Evolutionary conservation across 73 alveolate genomes (phyloP).

Genomic region (Paramecium primaurelia): DNA sequence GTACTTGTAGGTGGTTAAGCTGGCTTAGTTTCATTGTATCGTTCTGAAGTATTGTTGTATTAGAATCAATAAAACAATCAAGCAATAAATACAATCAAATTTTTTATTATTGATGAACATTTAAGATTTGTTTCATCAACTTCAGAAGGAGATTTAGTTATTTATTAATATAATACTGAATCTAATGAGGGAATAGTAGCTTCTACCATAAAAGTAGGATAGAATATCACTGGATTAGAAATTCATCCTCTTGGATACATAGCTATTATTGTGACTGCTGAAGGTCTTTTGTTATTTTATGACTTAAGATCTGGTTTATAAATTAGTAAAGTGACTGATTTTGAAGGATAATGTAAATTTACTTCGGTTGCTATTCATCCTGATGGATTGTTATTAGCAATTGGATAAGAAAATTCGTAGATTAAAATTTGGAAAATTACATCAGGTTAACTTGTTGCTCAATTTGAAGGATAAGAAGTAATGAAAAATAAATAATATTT

Average conservation of each 20-base stretch:
- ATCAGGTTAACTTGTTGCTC: not conserved
- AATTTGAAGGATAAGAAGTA: conserved; percentile 11
- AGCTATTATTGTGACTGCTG: not conserved
- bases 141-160: conserved; percentile 18
- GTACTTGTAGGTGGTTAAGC: conserved; percentile 40
- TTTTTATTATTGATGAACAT: conserved; percentile 23
- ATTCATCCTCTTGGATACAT: conserved; percentile 49
- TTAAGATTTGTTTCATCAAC: conserved; percentile 51
- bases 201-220: not conserved
- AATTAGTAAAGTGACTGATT: conserved; percentile 35
- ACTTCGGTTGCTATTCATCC: conserved; percentile 52
- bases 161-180: not conserved
- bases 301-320: not conserved
- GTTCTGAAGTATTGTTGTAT: not conserved
- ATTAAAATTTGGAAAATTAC: conserved; percentile 47
- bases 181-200: not conserved
- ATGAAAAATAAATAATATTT: not conserved
- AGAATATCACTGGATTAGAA: not conserved
- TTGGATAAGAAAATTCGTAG: conserved; percentile 32
- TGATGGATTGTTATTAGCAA: conserved; percentile 52
- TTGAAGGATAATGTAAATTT: conserved; percentile 27
- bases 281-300: conserved; percentile 32
- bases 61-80: not conserved
- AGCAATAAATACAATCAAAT: not conserved
- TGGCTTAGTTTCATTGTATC: conserved; percentile 29